Evolutionary conservation across 129 eudicot genomes (phyloP), one percentile per base, ranked within the genome.

Genomic region (Apium graveolens): DNA sequence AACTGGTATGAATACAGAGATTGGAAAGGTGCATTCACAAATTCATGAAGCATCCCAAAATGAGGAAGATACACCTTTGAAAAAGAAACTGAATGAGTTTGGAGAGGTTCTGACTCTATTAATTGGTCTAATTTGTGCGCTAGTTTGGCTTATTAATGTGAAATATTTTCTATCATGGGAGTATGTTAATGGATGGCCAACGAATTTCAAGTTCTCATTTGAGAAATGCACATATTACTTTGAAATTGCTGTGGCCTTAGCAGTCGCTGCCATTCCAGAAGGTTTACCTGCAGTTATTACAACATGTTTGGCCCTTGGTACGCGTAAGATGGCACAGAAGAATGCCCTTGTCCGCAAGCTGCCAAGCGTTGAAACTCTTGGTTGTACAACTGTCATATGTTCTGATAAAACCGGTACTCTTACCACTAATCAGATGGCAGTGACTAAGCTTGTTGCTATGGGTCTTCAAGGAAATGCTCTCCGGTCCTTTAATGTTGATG

Each of bases 111-210:
- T 78, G 32, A 78, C 74, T 5, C 32, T 32, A 0, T 24, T 78
- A 78, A 78, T 78, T 42, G 80, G 80, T 18, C 10, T 78, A 18
- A 78, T 78, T 63, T 78, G 80, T 42, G 74, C 57, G 1, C 24
- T 78, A 38, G 80, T 78, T 16, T 78, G 80, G 80, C 51, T 78
- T 34, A 65, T 78, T 60, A 78, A 78, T 41, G 80, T 78, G 60
- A 93, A 86, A 76, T 93, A 93, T 80, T 93, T 93, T 46, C 88
- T 93, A 48, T 38, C 95, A n/a, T 93, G 98, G 98, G 98, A 93
- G 46, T 57, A 81, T 78, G 91, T 86, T 66, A 46, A 93, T 70
- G 98, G 98, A 11, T 90, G 95, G 97, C 98, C 98, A 5, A 66
- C 75, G 16, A 89, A 93, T 82, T 87, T 93, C 82, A 85, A 93